Evolutionary conservation across 108 stramenopile species (phyloP), one percentile per base, ranked within the genome.

Genomic region (Cyclotella distinguenda): DNA sequence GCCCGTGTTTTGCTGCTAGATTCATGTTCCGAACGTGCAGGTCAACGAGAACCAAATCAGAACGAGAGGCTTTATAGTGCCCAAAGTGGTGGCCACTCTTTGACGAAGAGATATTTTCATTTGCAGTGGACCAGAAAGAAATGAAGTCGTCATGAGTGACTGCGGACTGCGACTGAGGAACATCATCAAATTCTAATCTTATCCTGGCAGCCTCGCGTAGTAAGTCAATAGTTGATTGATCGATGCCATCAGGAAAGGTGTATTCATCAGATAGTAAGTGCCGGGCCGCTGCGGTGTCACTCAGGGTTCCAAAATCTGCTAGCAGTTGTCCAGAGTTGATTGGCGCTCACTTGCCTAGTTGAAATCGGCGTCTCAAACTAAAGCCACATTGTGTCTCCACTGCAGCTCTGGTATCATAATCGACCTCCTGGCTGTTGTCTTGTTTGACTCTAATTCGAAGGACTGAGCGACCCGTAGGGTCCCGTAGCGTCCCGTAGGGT

Each of bases 231-330:
- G 53, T 26, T 0, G 12, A 46, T 0, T 35, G 56, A 32, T 50
- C 47, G n/a, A 49, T 57, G 45, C 44, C 57, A 0, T 13, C 52
- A 19, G 71, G 71, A 59, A 55, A 72, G 0, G 15, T 35, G 22
- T 72, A 64, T 0, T 44, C 64, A 7, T 63, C 63, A 7, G 64
- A 46, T 0, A 72, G 63, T 22, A 72, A 58, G 6, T 42, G 46
- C 31, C 13, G 18, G 1, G 51, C 43, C 0, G 35, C 45, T 13
- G 31, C 35, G 0, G 19, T 36, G 0, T 72, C 71, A 0, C 27
- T 63, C 2, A 64, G 30, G 0, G 36, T 26, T 0, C 71, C 71
- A 0, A 64, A 4, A 21, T 72, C 62, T 0, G 36, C 49, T 12
- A 40, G 26, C 2, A 70, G 23, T 3, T 27, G 27, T 2, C 69